These are phyloP conservation scores for Citrus sinensis DNA, from an alignment of 345 rosid genomes.

Conservation along the genomic window DVS_A1.0 CM039169.1:5669501-5670000, in stretches of 20 bases:
- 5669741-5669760: not conserved
- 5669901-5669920: too few species aligned
- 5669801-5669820: not conserved
- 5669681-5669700: not conserved
- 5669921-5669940: too few species aligned
- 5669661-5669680: not conserved
- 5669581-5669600: slow-evolving; percentile 11
- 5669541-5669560: slow-evolving; percentile 15
- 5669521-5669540: slow-evolving; percentile 10
- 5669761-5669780: not conserved
- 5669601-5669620: not conserved
- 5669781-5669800: not conserved
- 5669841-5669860: too few species aligned
- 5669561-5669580: slow-evolving; percentile 30
- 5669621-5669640: slow-evolving; percentile 10
- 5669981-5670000: too few species aligned
- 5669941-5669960: too few species aligned
- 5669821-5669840: too few species aligned
- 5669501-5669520: not conserved
- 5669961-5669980: too few species aligned
- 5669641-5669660: not conserved
- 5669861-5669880: too few species aligned
- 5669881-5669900: too few species aligned
- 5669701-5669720: not conserved
- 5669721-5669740: not conserved